Conservation (phyloP, 179 eudicot genomes). For the Spergularia azorica region DNA sequence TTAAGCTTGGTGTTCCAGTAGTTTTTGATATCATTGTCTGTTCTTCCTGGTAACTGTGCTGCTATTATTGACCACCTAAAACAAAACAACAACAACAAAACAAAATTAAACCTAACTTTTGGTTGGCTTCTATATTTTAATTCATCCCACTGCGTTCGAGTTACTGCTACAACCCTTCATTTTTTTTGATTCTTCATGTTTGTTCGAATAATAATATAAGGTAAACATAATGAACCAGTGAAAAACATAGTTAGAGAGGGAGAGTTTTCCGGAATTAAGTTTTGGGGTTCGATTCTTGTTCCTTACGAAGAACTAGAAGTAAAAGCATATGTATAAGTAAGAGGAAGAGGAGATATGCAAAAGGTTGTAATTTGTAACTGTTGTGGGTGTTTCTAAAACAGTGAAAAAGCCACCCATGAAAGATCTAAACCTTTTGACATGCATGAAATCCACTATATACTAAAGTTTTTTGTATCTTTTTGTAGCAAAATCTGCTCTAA, state of each 20-base stretch:
- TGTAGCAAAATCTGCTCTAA: slow-evolving; percentile 4
- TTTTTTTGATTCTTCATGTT: no score
- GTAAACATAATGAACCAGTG: no score
- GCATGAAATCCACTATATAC: slow-evolving; percentile 30
- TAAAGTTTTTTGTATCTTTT: not conserved
- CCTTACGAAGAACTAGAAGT: no score
- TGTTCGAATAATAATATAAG: no score
- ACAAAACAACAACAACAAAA: not conserved
- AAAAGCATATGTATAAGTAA: not conserved
- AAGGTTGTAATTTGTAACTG: not conserved
- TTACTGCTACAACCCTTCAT: no score
- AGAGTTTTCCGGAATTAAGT: no score
- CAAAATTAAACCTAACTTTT: no score
- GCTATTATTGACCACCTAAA: slow-evolving; percentile 53
- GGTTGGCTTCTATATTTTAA: no score
- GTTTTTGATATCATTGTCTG: slow-evolving; percentile 52
- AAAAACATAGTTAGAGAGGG: no score
- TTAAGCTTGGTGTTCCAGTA: slow-evolving; percentile 54
- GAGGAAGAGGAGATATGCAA: not conserved
- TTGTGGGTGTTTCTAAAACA: not conserved
- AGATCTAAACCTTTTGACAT: slow-evolving; percentile 18
- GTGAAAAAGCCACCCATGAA: not conserved
- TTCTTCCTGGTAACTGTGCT: slow-evolving; percentile 51
- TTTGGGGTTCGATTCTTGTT: no score
- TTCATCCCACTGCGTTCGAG: no score